Evolutionary conservation across 257 asterid genomes (phyloP).

Genomic region (Solanum appendiculatum): DNA sequence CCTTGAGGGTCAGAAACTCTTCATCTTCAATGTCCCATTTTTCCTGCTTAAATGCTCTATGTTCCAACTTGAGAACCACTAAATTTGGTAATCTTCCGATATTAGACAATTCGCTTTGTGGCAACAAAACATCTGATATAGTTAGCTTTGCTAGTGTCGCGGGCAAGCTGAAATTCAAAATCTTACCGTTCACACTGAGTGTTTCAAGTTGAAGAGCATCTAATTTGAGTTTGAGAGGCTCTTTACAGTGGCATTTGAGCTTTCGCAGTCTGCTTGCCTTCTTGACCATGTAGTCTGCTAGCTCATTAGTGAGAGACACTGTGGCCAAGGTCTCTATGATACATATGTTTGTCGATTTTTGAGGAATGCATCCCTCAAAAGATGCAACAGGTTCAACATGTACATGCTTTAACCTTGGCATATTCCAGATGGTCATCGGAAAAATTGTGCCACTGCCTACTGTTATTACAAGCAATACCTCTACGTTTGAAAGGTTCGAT

Average conservation of each 20-base stretch:
- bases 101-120: neutral
- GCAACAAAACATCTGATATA: neutral
- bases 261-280: neutral
- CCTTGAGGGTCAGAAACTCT: neutral
- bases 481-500: neutral
- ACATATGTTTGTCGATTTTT: neutral
- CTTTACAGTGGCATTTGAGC: neutral
- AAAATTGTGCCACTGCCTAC: neutral
- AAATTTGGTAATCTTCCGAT: neutral
- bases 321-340: constrained; percentile 1
- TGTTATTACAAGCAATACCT: neutral
- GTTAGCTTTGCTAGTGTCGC: neutral
- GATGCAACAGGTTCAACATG: neutral
- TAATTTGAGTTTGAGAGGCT: neutral
- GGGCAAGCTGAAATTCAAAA: neutral
- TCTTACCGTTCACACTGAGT: neutral
- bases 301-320: neutral
- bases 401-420: neutral
- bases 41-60: neutral
- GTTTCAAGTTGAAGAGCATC: neutral
- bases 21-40: neutral
- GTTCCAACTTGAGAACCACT: neutral
- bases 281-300: neutral
- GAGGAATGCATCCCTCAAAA: neutral
- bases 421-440: neutral